Percentiles rank a stretch among this genome's conserved stretches.
Evolutionary conservation across 225 moss, liverwort and hornwort genomes (phyloP).

Genomic region (Rhytidiadelphus loreus): DNA sequence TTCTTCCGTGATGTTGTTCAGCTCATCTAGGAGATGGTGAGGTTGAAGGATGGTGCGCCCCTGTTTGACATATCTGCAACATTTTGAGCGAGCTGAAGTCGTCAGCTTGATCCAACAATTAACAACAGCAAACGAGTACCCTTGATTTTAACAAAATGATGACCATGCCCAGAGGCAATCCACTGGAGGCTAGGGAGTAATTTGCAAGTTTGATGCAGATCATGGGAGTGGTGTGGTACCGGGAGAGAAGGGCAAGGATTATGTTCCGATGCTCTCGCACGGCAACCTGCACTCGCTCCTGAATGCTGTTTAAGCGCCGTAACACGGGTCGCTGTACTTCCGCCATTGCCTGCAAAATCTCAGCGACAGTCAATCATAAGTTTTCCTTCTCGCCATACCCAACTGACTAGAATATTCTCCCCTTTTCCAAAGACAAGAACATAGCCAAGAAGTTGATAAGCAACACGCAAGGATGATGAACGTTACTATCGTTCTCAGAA

Average conservation of each 20-base stretch:
- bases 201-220: not conserved
- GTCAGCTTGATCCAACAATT: not conserved
- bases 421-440: not conserved
- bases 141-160: not conserved
- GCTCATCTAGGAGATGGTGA: conserved; percentile 63
- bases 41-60: conserved; percentile 68
- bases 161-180: not conserved
- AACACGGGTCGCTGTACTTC: conserved; percentile 10
- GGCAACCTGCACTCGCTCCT: conserved; percentile 48
- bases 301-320: conserved; percentile 50
- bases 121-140: not conserved
- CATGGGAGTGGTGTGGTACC: conserved; percentile 6
- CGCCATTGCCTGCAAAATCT: conserved; percentile 23
- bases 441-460: not conserved
- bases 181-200: not conserved
- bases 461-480: not conserved
- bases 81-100: not conserved
- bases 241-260: conserved; percentile 54
- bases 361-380: not conserved
- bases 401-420: not conserved
- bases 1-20: conserved; percentile 11
- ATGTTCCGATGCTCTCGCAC: conserved; percentile 55
- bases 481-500: not conserved
- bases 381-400: not conserved
- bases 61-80: conserved; percentile 47